Conservation (phyloP, 495 filamentous ascomycete species). For the Mycothermus thermophilus region DNA sequence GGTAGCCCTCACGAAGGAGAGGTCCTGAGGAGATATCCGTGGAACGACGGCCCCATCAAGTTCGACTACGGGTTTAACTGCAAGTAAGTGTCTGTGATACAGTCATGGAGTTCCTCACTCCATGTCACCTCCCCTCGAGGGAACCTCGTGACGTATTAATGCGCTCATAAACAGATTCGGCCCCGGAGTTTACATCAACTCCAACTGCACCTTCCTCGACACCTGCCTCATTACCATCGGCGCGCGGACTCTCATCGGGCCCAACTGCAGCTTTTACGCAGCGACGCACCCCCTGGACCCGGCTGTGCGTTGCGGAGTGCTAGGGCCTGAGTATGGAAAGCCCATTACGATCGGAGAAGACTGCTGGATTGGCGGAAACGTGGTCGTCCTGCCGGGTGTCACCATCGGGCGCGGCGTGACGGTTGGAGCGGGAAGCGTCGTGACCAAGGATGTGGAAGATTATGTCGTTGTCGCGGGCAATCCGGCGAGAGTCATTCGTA, state of each 20-base stretch:
- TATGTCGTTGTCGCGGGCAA: slow-evolving; percentile 54
- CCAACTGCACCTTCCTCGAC: slow-evolving; percentile 62
- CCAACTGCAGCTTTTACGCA: slow-evolving; percentile 59
- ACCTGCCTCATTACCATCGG: slow-evolving; percentile 67
- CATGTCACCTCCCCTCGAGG: background rate
- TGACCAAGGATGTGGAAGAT: slow-evolving; percentile 64
- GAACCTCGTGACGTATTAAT: no score
- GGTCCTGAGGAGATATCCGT: slow-evolving; percentile 47
- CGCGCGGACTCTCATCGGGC: slow-evolving; percentile 63
- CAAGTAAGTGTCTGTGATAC: slow-evolving; percentile 23
- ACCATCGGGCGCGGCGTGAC: slow-evolving; percentile 60
- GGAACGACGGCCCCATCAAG: slow-evolving; percentile 55
- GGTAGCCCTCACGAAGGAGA: slow-evolving; percentile 43
- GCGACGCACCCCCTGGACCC: slow-evolving; percentile 71
- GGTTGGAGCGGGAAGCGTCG: slow-evolving; percentile 78
- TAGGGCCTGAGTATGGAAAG: slow-evolving; percentile 61
- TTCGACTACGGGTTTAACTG: slow-evolving; percentile 70
- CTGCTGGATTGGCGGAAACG: slow-evolving; percentile 79
- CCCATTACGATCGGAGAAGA: slow-evolving; percentile 73
- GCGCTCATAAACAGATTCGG: no score
- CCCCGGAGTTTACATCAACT: slow-evolving; percentile 61
- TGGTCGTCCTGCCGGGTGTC: slow-evolving; percentile 61
- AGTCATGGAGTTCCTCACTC: no score
- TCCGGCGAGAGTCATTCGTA: slow-evolving; percentile 47
- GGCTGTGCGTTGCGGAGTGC: slow-evolving; percentile 52